phyloP scores from a whole-genome alignment of 2,329 filamentous ascomycete species.

The Byssochlamys sp. region DNA sequence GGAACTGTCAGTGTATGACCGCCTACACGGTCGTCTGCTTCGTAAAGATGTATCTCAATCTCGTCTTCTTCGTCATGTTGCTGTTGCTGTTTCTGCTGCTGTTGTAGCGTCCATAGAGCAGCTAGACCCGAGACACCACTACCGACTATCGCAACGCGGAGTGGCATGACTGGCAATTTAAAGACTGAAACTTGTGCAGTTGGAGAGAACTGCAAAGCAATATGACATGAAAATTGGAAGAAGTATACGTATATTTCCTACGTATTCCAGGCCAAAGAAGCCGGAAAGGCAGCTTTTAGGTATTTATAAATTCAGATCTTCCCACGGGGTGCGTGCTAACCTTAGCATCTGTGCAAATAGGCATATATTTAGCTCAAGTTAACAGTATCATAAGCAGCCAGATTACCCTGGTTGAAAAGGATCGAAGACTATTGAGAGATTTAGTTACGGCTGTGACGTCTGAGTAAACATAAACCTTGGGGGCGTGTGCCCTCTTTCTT shows the following conservation, averaged over 20 bases:
- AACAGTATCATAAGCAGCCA: neutral
- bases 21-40: neutral
- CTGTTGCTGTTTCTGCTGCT: neutral
- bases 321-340: too few relatives aligned
- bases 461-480: neutral
- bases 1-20: neutral
- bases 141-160: neutral
- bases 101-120: neutral
- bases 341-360: too few relatives aligned
- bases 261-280: too few relatives aligned
- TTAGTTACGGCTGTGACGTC: neutral
- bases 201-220: neutral
- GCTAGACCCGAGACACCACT: neutral
- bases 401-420: neutral
- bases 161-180: neutral
- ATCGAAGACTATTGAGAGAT: neutral
- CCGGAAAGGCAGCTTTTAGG: too few relatives aligned
- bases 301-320: too few relatives aligned
- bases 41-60: neutral
- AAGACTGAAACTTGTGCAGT: neutral
- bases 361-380: neutral
- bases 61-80: neutral
- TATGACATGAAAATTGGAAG: neutral
- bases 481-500: neutral
- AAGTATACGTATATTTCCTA: too few relatives aligned